Evolutionary conservation across 345 rosid species (phyloP).

Genomic region (Hibiscus tridactylites): DNA sequence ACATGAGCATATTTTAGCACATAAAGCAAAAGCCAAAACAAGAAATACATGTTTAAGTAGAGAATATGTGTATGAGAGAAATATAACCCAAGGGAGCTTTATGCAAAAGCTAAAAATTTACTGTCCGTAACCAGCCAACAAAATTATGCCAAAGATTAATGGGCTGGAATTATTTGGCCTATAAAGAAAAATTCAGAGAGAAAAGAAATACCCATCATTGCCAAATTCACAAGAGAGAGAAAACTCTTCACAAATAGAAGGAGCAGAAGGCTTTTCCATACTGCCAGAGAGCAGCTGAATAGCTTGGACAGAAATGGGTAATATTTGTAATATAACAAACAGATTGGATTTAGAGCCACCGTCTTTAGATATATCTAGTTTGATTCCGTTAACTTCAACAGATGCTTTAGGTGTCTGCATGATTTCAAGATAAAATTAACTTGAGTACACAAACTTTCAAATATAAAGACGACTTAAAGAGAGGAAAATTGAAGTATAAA

Average conservation of each 20-base stretch:
- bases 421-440: slow-evolving; percentile 16
- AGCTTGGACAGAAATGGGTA: slow-evolving; percentile 54
- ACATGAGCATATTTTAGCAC: slow-evolving; percentile 1
- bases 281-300: slow-evolving; percentile 33
- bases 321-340: slow-evolving; percentile 53
- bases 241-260: slow-evolving; percentile 71
- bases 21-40: neutral
- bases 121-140: neutral
- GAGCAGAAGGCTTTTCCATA: slow-evolving; percentile 58
- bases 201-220: slow-evolving; percentile 58
- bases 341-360: slow-evolving; percentile 63
- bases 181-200: neutral
- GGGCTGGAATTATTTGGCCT: slow-evolving; percentile 4
- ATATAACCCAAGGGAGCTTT: neutral
- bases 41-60: neutral
- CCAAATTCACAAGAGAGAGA: slow-evolving; percentile 78
- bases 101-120: neutral
- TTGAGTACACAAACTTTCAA: neutral
- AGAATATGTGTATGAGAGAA: neutral
- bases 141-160: slow-evolving; percentile 5
- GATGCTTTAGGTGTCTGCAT: slow-evolving; percentile 64
- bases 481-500: neutral
- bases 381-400: slow-evolving; percentile 65
- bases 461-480: neutral
- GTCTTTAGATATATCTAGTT: slow-evolving; percentile 65